These are phyloP conservation scores for Leccinum truebloodii DNA, from an alignment of 768 basidiomycete species.

Conservation along the genomic window DNA sequence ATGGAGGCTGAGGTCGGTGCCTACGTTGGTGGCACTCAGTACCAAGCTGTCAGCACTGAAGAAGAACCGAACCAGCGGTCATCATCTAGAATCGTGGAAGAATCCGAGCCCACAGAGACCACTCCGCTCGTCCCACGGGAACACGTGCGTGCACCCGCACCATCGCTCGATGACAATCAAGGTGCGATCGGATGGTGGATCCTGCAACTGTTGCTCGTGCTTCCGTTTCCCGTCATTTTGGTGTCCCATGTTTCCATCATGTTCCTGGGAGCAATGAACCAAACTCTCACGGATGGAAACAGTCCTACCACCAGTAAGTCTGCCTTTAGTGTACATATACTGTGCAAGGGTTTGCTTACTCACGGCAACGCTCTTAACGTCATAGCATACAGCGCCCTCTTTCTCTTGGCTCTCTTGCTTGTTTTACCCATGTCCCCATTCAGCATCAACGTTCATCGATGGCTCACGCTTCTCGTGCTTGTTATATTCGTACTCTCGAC, in stretches of 20 bases:
- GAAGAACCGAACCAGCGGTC: slow-evolving; percentile 19
- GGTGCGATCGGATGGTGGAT: slow-evolving; percentile 54
- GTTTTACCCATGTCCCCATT: slow-evolving; percentile 67
- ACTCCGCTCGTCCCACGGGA: slow-evolving; percentile 54
- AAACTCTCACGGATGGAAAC: slow-evolving; percentile 67
- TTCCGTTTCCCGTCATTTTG: slow-evolving; percentile 55
- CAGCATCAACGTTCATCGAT: slow-evolving; percentile 49
- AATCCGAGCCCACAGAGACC: slow-evolving; percentile 51
- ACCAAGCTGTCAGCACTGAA: slow-evolving; percentile 27
- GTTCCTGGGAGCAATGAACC: slow-evolving; percentile 47
- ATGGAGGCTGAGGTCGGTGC: slow-evolving; percentile 5
- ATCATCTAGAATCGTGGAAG: slow-evolving; percentile 30
- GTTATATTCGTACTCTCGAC: slow-evolving; percentile 46
- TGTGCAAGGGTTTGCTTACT: neutral
- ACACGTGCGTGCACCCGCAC: slow-evolving; percentile 7
- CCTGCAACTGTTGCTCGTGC: slow-evolving; percentile 52
- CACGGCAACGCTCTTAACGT: neutral
- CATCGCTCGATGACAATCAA: slow-evolving; percentile 11
- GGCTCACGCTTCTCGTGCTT: slow-evolving; percentile 38
- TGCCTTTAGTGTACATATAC: neutral
- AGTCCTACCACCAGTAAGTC: slow-evolving; percentile 48
- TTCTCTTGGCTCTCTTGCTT: slow-evolving; percentile 49
- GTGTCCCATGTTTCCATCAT: slow-evolving; percentile 51
- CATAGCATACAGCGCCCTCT: slow-evolving; percentile 52
- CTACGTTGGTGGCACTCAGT: slow-evolving; percentile 23